These are phyloP conservation scores for Peniophora sp. DNA, from an alignment of 1,284 basidiomycete species.

Conservation along the genomic window DNA sequence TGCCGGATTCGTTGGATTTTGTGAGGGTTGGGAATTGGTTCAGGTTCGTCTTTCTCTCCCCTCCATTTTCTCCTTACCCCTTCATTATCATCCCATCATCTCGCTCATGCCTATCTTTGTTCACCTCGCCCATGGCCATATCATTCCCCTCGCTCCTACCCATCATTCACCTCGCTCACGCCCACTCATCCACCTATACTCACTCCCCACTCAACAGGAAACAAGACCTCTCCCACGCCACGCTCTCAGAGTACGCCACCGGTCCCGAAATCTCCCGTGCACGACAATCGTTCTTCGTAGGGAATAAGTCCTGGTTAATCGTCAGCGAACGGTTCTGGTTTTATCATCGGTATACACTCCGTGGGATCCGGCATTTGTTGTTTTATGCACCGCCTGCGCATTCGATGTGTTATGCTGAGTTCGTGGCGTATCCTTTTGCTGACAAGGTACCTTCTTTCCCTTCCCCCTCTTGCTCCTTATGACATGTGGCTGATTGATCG, in stretches of 20 bases:
- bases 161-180: too few relatives aligned
- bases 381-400: conserved; percentile 93
- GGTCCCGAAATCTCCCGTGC: conserved; percentile 92
- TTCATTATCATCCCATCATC: too few relatives aligned
- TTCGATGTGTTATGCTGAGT: conserved; percentile 86
- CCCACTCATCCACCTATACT: too few relatives aligned
- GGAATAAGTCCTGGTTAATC: conserved; percentile 81
- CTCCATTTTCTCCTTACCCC: too few relatives aligned
- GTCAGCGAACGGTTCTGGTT: conserved; percentile 98
- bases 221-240: conserved; percentile 63
- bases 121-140: too few relatives aligned
- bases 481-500: too few relatives aligned
- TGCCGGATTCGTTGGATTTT: conserved; percentile 97
- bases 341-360: conserved; percentile 87
- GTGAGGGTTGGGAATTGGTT: conserved; percentile 87
- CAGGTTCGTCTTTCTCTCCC: too few relatives aligned
- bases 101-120: too few relatives aligned
- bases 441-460: conserved; percentile 27
- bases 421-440: conserved; percentile 82
- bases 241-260: conserved; percentile 79
- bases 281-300: conserved; percentile 87
- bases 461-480: too few relatives aligned
- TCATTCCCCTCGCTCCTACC: too few relatives aligned
- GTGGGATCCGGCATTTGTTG: conserved; percentile 86
- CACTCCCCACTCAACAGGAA: too few relatives aligned